Evolutionary conservation across 805 yeast species (phyloP).

Genomic region (Lachancea waltii): DNA sequence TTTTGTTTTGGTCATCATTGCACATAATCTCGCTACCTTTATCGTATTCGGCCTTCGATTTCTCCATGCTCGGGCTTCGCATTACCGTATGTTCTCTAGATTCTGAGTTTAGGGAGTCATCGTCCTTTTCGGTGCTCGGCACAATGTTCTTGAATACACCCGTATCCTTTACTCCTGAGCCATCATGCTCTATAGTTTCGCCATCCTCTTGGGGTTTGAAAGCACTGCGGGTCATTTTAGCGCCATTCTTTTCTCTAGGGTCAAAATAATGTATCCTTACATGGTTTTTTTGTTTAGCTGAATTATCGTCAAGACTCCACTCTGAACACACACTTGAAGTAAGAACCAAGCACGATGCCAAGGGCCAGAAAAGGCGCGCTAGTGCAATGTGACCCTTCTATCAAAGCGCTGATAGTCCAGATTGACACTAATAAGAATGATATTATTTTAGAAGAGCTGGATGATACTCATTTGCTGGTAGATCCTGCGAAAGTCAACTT

Average conservation of each 20-base stretch:
- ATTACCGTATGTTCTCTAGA: too few species aligned
- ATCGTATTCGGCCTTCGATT: too few species aligned
- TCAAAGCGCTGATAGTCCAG: constrained; percentile 74
- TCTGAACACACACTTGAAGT: background rate
- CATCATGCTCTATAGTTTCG: too few species aligned
- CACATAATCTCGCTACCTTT: too few species aligned
- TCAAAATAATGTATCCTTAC: too few species aligned
- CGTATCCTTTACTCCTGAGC: too few species aligned
- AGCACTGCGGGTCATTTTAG: background rate
- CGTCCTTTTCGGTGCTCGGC: too few species aligned
- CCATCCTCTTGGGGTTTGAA: background rate
- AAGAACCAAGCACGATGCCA: constrained; percentile 34
- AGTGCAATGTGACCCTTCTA: constrained; percentile 81
- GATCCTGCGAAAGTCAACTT: constrained; percentile 69
- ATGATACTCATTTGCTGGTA: constrained; percentile 82
- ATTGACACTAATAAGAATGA: constrained; percentile 75
- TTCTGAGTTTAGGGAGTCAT: too few species aligned
- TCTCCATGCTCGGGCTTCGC: too few species aligned
- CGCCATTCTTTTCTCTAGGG: background rate
- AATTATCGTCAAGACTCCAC: background rate
- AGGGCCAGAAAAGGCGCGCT: constrained; percentile 51
- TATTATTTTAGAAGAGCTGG: constrained; percentile 71
- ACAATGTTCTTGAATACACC: too few species aligned
- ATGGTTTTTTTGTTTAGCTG: background rate
- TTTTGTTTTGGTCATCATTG: constrained; percentile 7